Evolutionary conservation across 768 basidiomycete species (phyloP).

Genomic region (Termitomyces sp.): DNA sequence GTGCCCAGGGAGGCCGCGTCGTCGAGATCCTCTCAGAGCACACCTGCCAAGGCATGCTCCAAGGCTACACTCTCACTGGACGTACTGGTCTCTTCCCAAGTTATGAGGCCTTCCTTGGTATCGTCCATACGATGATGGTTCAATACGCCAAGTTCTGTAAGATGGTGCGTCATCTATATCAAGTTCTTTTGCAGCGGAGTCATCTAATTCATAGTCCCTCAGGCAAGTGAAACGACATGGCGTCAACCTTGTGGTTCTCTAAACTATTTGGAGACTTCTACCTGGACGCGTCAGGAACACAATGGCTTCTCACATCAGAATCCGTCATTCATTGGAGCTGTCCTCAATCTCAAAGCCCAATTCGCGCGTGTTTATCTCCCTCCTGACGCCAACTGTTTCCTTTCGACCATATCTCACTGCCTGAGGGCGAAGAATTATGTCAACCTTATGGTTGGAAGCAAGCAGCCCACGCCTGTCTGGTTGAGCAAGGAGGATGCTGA

Average conservation of each 20-base stretch:
- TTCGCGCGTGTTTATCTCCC: constrained; percentile 78
- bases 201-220: neutral
- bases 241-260: constrained; percentile 63
- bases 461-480: constrained; percentile 79
- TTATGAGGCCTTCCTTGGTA: constrained; percentile 90
- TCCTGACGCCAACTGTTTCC: constrained; percentile 85
- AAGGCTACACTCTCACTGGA: constrained; percentile 90
- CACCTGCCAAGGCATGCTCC: constrained; percentile 85
- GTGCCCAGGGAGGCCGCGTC: constrained; percentile 72
- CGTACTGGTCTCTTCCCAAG: constrained; percentile 81
- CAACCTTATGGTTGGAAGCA: constrained; percentile 86
- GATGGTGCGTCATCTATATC: constrained; percentile 41
- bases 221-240: constrained; percentile 65
- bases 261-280: constrained; percentile 86
- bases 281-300: constrained; percentile 81
- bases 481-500: constrained; percentile 72
- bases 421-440: constrained; percentile 80
- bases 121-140: constrained; percentile 86
- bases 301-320: constrained; percentile 91
- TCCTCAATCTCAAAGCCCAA: constrained; percentile 71
- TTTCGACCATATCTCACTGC: constrained; percentile 82
- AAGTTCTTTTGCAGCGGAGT: neutral
- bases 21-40: constrained; percentile 89
- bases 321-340: constrained; percentile 77
- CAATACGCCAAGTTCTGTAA: constrained; percentile 88